Evolutionary conservation across 192 early-diverging fungal species (phyloP).

Genomic region (Coemansia sp.): DNA sequence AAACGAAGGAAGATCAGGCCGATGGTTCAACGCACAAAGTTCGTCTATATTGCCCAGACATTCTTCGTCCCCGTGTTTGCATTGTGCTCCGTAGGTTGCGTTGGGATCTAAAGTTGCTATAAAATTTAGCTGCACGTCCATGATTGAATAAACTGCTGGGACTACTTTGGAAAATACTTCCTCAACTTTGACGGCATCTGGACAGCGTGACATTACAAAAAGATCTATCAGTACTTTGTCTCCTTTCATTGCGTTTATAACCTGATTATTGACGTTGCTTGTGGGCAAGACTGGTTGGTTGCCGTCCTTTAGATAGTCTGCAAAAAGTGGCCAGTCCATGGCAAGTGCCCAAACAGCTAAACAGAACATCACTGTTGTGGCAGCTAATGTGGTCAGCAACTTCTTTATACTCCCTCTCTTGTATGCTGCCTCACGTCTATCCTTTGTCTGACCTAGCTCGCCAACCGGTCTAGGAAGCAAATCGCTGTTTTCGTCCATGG

Average conservation of each 20-base stretch:
- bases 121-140: conserved; percentile 52
- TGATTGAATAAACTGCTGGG: conserved; percentile 46
- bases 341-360: not conserved
- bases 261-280: not conserved
- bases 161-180: conserved; percentile 33
- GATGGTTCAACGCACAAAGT: conserved; percentile 43
- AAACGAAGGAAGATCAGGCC: conserved; percentile 29
- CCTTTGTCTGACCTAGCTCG: not conserved
- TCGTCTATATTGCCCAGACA: conserved; percentile 56
- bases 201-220: conserved; percentile 76
- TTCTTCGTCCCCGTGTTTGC: conserved; percentile 58
- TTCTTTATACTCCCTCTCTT: not conserved
- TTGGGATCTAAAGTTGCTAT: conserved; percentile 46
- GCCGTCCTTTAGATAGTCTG: not conserved
- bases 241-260: not conserved
- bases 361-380: not conserved
- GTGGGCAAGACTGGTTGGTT: not conserved
- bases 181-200: conserved; percentile 63
- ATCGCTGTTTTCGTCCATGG: not conserved
- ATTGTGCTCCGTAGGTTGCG: conserved; percentile 32
- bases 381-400: not conserved
- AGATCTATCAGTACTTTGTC: conserved; percentile 59
- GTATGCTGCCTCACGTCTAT: not conserved
- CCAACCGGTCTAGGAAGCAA: not conserved
- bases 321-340: not conserved